Base-by-base conservation (phyloP, 345 rosid genomes). In the Raphanus sativus region DNA sequence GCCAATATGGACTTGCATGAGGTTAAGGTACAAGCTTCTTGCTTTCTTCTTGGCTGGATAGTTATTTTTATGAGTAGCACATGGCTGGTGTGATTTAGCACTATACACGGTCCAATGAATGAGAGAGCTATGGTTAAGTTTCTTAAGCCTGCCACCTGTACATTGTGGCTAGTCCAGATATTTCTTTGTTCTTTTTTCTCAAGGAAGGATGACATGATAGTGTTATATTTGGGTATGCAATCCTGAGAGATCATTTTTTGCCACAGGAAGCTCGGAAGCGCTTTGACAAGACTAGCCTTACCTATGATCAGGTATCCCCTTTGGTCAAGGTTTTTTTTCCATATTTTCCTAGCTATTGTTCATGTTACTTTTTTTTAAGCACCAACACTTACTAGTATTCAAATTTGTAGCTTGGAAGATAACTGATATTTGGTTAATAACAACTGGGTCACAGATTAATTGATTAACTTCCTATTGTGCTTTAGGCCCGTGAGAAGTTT, bases 401-500 rank as follows among this genome's bases (percentile, higher is more conserved):
- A 66, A 15, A 48, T 58, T 78, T 50, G 52, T 56, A 62, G 65
- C 36, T 68, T 40, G 55, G 36, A 78, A 33, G 48, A 30, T 58
- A 24, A 29, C 29, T 65, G 21, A 65, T 64, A 65, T 70, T 6
- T 65, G 4, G 40, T 40, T 66, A 5, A 15, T 45, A 45, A 13
- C 8, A 45, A 42, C 9, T 76, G 7, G 38, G 5, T 48, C 8
- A 32, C 11, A 61, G 9, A 21, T 55, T 65, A 45, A 25, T 33
- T 56, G 12, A 71, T 24, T 42, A 54, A 15, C 73, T 68, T 65
- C 36, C 10, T 66, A 17, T 69, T 38, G 58, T 82, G 73, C 25
- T 62, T 62, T 80, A 94, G 98, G 93, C 97, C 77, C 98, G 98
- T 71, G 98, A 94, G 83, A 94, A 92, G 85, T 94, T 90, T 86